Conservation (phyloP, 2,329 filamentous ascomycete genomes). For the Trichophyton equinum region DNA sequence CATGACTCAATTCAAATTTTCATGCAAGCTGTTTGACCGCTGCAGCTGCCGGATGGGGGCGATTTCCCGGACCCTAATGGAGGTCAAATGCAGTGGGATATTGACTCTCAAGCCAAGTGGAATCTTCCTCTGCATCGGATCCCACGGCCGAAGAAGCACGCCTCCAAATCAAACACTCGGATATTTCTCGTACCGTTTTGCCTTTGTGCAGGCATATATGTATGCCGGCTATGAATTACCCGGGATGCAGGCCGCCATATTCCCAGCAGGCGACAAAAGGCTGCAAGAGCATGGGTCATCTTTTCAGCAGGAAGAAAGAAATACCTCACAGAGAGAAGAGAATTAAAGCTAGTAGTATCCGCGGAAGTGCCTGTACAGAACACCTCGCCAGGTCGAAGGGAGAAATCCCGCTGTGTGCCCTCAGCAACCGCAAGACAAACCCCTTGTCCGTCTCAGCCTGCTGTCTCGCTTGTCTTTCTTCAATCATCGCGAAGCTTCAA, state of each 20-base stretch:
- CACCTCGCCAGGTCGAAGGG: not conserved
- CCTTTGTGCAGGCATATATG: not conserved
- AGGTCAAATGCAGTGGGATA: not conserved
- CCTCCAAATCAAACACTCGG: not conserved
- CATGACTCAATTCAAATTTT: not conserved
- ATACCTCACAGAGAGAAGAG: not conserved
- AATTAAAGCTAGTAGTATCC: not conserved
- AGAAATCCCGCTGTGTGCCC: not conserved
- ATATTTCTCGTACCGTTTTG: not conserved
- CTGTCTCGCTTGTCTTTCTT: no score
- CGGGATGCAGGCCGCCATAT: not conserved
- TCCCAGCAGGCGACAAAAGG: not conserved
- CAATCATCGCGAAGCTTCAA: no score
- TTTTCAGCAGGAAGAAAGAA: not conserved
- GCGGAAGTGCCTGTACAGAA: not conserved
- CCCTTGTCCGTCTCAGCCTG: no score
- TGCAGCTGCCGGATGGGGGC: not conserved
- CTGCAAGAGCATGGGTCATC: not conserved
- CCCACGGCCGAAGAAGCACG: not conserved
- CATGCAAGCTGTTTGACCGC: not conserved
- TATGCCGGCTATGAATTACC: not conserved
- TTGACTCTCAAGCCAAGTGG: not conserved
- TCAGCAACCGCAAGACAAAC: not conserved
- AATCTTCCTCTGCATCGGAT: not conserved
- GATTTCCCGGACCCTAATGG: not conserved